Percentiles rank a stretch among this genome's conserved stretches.
phyloP scores from a whole-genome alignment of 2,329 filamentous ascomycete species.

The Claviceps sp. region DNA sequence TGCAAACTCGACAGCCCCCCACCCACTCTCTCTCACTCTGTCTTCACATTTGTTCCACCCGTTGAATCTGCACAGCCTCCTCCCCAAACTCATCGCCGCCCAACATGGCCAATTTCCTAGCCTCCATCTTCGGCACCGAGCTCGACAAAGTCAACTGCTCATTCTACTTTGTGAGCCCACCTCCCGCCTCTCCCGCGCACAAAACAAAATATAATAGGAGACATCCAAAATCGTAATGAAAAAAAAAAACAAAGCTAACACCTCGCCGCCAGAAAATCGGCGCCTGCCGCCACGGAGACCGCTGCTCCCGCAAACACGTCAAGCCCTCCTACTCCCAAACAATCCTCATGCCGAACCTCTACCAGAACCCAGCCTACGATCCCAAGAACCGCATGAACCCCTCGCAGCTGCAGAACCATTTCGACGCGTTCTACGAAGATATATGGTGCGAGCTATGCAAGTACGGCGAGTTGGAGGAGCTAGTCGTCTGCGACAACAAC shows the following conservation, averaged over 20 bases:
- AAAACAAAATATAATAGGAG: neutral
- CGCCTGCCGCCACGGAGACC: conserved; percentile 94
- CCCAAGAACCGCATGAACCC: conserved; percentile 94
- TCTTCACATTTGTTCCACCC: neutral
- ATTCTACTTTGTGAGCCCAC: conserved; percentile 56
- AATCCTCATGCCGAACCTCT: conserved; percentile 94
- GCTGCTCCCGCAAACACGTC: conserved; percentile 96
- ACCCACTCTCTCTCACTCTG: neutral
- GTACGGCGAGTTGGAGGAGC: conserved; percentile 92
- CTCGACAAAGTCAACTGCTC: conserved; percentile 99
- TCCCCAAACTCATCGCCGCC: neutral
- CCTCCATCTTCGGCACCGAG: conserved; percentile 98
- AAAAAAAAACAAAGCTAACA: neutral
- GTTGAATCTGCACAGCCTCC: neutral
- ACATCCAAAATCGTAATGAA: neutral
- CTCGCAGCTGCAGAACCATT: conserved; percentile 94
- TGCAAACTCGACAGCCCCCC: neutral
- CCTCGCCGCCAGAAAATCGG: conserved; percentile 61
- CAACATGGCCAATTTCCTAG: conserved; percentile 91
- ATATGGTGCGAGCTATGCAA: conserved; percentile 99
- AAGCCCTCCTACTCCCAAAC: conserved; percentile 98
- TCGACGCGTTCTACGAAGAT: conserved; percentile 99
- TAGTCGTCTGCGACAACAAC: conserved; percentile 98
- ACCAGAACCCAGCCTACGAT: conserved; percentile 97
- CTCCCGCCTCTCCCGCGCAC: neutral